Evolutionary conservation across 2,329 filamentous ascomycete genomes (phyloP), one percentile per base, ranked within the genome.

Genomic region (Ascochyta pisi): DNA sequence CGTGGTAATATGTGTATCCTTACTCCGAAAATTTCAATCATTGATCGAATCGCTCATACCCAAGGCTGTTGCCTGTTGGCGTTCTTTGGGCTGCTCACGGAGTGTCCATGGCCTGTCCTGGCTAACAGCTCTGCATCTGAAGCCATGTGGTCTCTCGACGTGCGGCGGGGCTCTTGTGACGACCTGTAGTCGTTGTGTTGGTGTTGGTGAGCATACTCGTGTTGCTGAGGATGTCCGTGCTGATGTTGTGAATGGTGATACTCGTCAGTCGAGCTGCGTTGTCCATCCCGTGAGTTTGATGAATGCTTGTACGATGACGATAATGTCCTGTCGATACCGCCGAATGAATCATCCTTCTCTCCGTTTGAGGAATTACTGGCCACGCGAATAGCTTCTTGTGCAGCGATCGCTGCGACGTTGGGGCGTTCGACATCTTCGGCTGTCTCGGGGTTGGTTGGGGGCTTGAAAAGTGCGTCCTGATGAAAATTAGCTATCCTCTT

Each of bases 361-460:
- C 33, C 39, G 12, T 41, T 19, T 1, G 49, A 29, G 9, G 27
- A 37, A 16, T 13, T 31, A 9, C 33, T 22, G 6, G 44, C 49
- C 13, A 41, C 23, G 5, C 62, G 57, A 1, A 68, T 45, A 1
- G 65, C 69, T 35, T 67, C 62, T 46, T 69, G 62, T 13, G 65
- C 61, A 6, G 56, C 67, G 27, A 67, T 65, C 6, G 67, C 67
- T 10, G 69, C 67, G 4, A 74, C 64, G 45, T 73, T 71, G 6
- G 73, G 73, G 1, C 73, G 58, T 29, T 66, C 60, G 2, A 75
- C 71, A 40, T 75, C 61, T 12, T 60, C 61, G 0, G 64, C 63
- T 22, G 40, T 61, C 13, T 58, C 57, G 3, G 71, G 65, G 37
- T 74, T 59, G 29, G 54, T 54, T 0, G 73, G 71, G 1, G 70